Conservation (phyloP, 2,329 filamentous ascomycete species). For the Scytalidium sp. region DNA sequence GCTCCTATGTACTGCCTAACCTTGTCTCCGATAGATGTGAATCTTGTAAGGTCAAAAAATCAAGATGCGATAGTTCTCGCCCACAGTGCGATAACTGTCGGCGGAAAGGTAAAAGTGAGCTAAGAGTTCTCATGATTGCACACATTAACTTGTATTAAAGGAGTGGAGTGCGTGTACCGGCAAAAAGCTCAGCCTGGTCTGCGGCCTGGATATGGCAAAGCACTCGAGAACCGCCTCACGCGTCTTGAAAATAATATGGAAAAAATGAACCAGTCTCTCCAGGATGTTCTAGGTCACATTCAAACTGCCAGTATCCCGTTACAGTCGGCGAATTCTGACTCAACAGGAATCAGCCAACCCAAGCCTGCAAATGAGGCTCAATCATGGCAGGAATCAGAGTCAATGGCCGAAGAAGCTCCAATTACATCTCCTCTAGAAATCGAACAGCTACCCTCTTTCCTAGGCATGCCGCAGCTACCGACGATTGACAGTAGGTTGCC, state of each 20-base stretch:
- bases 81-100: neutral
- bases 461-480: neutral
- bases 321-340: neutral
- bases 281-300: neutral
- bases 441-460: neutral
- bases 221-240: neutral
- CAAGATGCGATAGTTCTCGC: neutral
- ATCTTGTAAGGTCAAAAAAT: neutral
- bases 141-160: neutral
- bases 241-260: neutral
- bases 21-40: neutral
- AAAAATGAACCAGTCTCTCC: neutral
- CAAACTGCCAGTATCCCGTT: neutral
- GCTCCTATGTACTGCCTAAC: neutral
- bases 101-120: neutral
- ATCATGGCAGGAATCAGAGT: neutral
- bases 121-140: neutral
- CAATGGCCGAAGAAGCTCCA: neutral
- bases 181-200: neutral
- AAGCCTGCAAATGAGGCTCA: neutral
- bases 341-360: neutral
- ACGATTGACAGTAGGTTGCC: conserved; percentile 10
- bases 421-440: neutral
- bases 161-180: neutral
- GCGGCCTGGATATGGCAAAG: neutral